A percentile compares a stretch with the other conserved stretches of the same genome.
Conservation (phyloP, 2,329 filamentous ascomycete species). For the Massarina eburnea region DNA sequence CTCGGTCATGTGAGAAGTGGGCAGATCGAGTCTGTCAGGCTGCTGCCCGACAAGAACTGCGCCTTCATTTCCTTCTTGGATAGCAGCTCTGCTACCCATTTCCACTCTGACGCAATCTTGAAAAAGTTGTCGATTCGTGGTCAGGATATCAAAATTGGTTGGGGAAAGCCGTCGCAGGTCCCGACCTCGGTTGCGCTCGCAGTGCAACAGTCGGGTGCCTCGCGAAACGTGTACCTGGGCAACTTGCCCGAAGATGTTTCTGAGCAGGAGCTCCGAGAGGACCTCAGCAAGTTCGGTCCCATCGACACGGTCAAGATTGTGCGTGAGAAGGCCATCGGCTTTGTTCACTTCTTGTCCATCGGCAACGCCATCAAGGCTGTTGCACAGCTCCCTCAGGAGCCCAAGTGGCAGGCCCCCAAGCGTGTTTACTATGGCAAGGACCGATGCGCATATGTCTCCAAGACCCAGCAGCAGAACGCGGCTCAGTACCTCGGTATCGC, state of each 20-base stretch:
- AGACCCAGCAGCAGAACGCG: slow-evolving; percentile 98
- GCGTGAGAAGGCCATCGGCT: slow-evolving; percentile 95
- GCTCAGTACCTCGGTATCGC: slow-evolving; percentile 97
- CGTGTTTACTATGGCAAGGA: slow-evolving; percentile 99
- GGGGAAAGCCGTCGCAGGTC: slow-evolving; percentile 98
- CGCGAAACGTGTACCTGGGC: slow-evolving; percentile 93
- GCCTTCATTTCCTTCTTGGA: slow-evolving; percentile 99
- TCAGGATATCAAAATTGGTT: slow-evolving; percentile 99
- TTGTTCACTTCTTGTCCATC: slow-evolving; percentile 96
- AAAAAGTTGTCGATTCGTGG: slow-evolving; percentile 99
- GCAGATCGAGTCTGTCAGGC: slow-evolving; percentile 97
- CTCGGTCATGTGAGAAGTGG: slow-evolving; percentile 94
- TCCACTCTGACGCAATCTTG: slow-evolving; percentile 98
- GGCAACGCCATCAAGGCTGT: slow-evolving; percentile 98
- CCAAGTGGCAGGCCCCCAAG: slow-evolving; percentile 93
- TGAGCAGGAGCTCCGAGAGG: slow-evolving; percentile 91
- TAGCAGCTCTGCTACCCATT: slow-evolving; percentile 95
- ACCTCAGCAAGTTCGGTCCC: slow-evolving; percentile 91
- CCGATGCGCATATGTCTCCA: slow-evolving; percentile 96
- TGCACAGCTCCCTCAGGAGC: slow-evolving; percentile 90
- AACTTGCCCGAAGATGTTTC: slow-evolving; percentile 87
- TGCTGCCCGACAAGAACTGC: slow-evolving; percentile 98
- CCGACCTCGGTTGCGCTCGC: slow-evolving; percentile 96
- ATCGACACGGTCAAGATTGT: slow-evolving; percentile 98
- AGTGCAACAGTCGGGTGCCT: slow-evolving; percentile 95